phyloP scores from a whole-genome alignment of 2,329 filamentous ascomycete genomes.

The Hypoxylon sp. region DNA sequence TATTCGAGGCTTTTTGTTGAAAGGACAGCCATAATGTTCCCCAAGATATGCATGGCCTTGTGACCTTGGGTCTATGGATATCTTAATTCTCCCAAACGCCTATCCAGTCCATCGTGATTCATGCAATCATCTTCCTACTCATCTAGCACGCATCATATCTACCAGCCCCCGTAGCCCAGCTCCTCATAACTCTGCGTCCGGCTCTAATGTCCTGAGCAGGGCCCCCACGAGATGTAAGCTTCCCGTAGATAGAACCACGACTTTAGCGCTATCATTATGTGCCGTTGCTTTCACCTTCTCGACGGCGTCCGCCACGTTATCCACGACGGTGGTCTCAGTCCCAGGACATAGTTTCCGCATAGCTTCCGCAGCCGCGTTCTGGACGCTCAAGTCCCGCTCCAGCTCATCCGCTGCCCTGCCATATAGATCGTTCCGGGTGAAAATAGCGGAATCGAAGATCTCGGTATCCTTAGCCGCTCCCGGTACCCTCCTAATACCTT shows the following conservation, averaged over 20 bases:
- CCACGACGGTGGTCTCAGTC: conserved; percentile 64
- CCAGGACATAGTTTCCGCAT: conserved; percentile 71
- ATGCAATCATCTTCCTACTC: background rate
- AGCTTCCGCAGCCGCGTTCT: conserved; percentile 73
- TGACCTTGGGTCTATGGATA: conserved; percentile 20
- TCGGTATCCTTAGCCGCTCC: conserved; percentile 53
- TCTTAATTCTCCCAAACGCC: conserved; percentile 11
- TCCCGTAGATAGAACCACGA: conserved; percentile 80
- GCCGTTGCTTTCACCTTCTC: conserved; percentile 62
- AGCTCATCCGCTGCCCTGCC: conserved; percentile 65
- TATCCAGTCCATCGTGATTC: background rate
- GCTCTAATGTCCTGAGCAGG: conserved; percentile 78
- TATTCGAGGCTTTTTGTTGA: conserved; percentile 29
- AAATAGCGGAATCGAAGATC: conserved; percentile 80
- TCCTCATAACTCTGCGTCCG: conserved; percentile 56
- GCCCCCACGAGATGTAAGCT: conserved; percentile 89
- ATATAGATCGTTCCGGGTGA: conserved; percentile 78
- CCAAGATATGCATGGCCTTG: conserved; percentile 17
- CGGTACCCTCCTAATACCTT: conserved; percentile 62
- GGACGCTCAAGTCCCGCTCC: conserved; percentile 70
- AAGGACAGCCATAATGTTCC: conserved; percentile 14
- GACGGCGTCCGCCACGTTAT: conserved; percentile 81
- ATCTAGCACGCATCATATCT: background rate
- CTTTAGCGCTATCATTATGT: conserved; percentile 60
- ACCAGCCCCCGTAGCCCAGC: background rate